Conservation (phyloP, 2,329 filamentous ascomycete genomes). For the Dendryphion nanum region DNA sequence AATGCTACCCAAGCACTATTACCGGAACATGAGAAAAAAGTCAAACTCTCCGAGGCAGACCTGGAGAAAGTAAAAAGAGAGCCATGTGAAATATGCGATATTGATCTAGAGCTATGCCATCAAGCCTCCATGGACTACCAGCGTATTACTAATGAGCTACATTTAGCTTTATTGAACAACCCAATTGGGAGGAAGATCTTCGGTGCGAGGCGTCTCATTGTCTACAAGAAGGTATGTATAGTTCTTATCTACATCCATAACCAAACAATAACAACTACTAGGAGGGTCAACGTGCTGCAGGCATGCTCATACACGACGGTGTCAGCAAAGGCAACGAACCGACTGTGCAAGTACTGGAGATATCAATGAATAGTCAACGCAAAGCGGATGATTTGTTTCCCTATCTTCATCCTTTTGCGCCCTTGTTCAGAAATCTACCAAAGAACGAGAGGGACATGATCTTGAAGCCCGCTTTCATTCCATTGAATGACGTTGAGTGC, state of each 20-base stretch:
- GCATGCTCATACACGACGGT: conserved; percentile 76
- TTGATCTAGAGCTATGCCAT: conserved; percentile 77
- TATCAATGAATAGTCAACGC: conserved; percentile 67
- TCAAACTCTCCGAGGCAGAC: conserved; percentile 88
- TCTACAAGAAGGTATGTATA: conserved; percentile 67
- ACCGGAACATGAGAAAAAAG: conserved; percentile 92
- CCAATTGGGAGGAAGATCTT: conserved; percentile 81
- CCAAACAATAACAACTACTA: no score
- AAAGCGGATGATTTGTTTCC: conserved; percentile 84
- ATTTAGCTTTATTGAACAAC: conserved; percentile 74
- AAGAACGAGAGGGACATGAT: conserved; percentile 65
- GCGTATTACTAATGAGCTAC: conserved; percentile 75
- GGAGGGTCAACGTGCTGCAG: conserved; percentile 79
- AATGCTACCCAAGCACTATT: conserved; percentile 93
- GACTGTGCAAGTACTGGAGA: conserved; percentile 74
- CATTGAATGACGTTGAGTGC: conserved; percentile 77
- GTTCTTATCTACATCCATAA: no score
- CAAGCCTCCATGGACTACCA: conserved; percentile 77
- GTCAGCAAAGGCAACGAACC: conserved; percentile 65
- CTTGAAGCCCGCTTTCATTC: conserved; percentile 67
- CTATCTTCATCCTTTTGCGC: conserved; percentile 70
- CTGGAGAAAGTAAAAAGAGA: conserved; percentile 87
- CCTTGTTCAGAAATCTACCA: conserved; percentile 66
- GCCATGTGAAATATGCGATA: conserved; percentile 76
- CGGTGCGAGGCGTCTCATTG: conserved; percentile 69